phyloP scores from a whole-genome alignment of 164 flowering plant species.

The Cinnamomum micranthum region DNA sequence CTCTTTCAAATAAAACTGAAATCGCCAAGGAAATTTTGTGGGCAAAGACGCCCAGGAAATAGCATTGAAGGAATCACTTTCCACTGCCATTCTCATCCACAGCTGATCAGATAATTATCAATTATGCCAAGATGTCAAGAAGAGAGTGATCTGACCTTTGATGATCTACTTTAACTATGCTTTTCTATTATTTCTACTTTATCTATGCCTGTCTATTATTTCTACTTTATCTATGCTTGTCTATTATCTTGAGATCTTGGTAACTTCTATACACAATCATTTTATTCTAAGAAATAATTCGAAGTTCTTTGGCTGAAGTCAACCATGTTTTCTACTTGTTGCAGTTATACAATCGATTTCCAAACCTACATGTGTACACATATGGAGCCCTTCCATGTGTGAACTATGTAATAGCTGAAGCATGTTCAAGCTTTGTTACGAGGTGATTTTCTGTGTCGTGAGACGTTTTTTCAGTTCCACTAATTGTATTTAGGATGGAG shows the following conservation, averaged over 20 bases:
- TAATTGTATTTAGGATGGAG: background rate
- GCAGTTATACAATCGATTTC: constrained; percentile 52
- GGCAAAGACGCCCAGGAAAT: too few species aligned
- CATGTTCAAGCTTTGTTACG: constrained; percentile 74
- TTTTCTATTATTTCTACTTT: background rate
- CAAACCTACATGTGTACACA: constrained; percentile 67
- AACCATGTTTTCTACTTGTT: constrained; percentile 5
- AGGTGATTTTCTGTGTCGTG: constrained; percentile 41
- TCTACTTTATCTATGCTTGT: background rate
- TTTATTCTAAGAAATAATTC: background rate
- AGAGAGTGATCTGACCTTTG: too few species aligned
- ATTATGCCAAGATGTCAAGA: too few species aligned
- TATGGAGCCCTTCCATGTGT: constrained; percentile 86
- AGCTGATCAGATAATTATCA: too few species aligned
- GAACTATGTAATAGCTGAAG: constrained; percentile 57
- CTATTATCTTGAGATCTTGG: too few species aligned
- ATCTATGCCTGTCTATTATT: background rate
- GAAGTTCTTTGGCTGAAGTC: background rate
- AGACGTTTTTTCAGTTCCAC: background rate
- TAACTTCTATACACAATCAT: background rate
- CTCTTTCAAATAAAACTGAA: too few species aligned
- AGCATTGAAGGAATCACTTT: too few species aligned
- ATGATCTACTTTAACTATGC: background rate
- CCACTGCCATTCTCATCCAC: too few species aligned
- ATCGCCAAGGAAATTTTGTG: too few species aligned